phyloP scores from a whole-genome alignment of 768 basidiomycete genomes.

The Rhodotorula kratochvilovae region DNA sequence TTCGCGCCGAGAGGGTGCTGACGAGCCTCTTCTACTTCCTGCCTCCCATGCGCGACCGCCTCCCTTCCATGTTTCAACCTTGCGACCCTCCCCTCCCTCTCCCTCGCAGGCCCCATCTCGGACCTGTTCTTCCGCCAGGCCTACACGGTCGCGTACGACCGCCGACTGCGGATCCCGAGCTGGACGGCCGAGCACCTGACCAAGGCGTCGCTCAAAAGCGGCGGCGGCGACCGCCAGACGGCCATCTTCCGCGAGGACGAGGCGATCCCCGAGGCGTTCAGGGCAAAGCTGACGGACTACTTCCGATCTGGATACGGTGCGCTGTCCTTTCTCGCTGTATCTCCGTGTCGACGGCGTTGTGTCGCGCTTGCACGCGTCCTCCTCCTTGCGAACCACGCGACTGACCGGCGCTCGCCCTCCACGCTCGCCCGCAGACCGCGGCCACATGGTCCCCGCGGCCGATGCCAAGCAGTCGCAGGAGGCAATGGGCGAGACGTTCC shows the following conservation, averaged over 20 bases:
- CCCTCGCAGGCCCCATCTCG: slow-evolving; percentile 25
- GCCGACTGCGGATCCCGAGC: slow-evolving; percentile 80
- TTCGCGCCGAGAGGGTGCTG: neutral
- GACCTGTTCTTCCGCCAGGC: slow-evolving; percentile 29
- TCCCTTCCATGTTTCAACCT: neutral
- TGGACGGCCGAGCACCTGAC: slow-evolving; percentile 98
- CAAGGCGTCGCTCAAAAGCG: slow-evolving; percentile 64
- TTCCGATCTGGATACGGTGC: slow-evolving; percentile 10
- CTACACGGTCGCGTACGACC: slow-evolving; percentile 64
- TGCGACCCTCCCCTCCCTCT: neutral
- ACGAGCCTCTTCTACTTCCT: neutral
- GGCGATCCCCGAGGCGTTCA: slow-evolving; percentile 57
- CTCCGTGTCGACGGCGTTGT: too few relatives aligned
- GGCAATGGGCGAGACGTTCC: slow-evolving; percentile 96
- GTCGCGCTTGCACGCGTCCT: too few relatives aligned
- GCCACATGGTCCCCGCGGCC: slow-evolving; percentile 68
- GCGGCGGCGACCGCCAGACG: slow-evolving; percentile 64
- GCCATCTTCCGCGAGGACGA: slow-evolving; percentile 81
- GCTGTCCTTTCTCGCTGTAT: too few relatives aligned
- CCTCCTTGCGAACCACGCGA: too few relatives aligned
- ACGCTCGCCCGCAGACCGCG: slow-evolving; percentile 58
- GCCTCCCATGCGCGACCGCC: rapidly evolving
- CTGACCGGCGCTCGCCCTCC: too few relatives aligned
- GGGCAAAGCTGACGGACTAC: slow-evolving; percentile 32
- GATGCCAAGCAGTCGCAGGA: slow-evolving; percentile 82